Conservation (phyloP, 2,329 filamentous ascomycete genomes). For the Fonsecaea nubica region DNA sequence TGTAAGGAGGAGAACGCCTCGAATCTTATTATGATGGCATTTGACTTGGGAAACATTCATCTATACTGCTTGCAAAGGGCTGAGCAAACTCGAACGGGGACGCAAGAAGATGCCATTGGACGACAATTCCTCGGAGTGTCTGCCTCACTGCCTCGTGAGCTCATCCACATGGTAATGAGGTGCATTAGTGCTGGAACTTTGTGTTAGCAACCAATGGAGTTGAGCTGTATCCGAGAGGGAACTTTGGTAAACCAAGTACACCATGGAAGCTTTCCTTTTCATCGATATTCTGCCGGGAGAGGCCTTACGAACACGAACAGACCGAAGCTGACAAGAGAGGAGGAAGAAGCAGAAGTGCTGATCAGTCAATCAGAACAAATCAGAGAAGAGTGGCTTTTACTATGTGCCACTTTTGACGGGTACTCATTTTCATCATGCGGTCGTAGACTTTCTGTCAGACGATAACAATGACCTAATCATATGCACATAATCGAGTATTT, state of each 20-base stretch:
- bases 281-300: neutral
- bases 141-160: slow-evolving; percentile 20
- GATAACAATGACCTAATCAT: neutral
- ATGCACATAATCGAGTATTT: neutral
- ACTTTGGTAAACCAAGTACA: slow-evolving; percentile 23
- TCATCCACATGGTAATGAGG: neutral
- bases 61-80: slow-evolving; percentile 1
- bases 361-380: neutral
- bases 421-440: neutral
- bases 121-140: neutral
- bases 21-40: neutral
- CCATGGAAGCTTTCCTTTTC: neutral
- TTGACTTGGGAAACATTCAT: neutral
- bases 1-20: neutral
- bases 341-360: neutral
- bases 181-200: slow-evolving; percentile 26
- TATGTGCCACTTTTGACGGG: too few relatives aligned
- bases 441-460: neutral
- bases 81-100: slow-evolving; percentile 10
- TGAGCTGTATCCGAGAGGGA: slow-evolving; percentile 1
- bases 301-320: neutral
- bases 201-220: neutral
- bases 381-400: neutral
- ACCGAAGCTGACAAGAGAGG: neutral
- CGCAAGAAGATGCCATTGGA: slow-evolving; percentile 4